These are phyloP conservation scores for Tuber indicum DNA, from an alignment of 495 filamentous ascomycete species.

Conservation along the genomic window DNA sequence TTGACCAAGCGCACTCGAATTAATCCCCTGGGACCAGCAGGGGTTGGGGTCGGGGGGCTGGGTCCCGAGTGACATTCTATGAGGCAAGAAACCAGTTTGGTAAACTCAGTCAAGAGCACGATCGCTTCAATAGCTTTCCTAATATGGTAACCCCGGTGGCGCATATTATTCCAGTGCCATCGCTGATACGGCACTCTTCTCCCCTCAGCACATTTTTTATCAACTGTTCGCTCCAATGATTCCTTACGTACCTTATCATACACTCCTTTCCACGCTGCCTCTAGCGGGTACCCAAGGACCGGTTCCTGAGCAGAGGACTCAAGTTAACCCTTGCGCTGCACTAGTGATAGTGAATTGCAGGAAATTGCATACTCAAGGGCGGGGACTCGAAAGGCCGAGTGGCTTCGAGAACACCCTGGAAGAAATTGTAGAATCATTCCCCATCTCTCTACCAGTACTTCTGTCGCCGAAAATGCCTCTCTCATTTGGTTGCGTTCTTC, in stretches of 20 bases:
- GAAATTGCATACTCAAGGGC: background rate
- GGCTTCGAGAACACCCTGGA: background rate
- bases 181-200: background rate
- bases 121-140: background rate
- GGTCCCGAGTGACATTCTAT: background rate
- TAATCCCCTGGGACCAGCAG: background rate
- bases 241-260: background rate
- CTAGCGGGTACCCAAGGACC: background rate
- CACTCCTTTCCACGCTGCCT: background rate
- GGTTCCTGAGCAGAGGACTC: background rate
- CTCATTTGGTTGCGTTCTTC: background rate
- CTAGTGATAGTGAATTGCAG: background rate
- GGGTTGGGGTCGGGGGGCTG: background rate
- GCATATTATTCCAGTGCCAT: background rate
- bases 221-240: background rate
- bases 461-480: background rate
- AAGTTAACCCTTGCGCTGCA: background rate
- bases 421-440: background rate
- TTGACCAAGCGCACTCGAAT: background rate
- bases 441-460: background rate
- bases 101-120: background rate
- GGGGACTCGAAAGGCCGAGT: background rate
- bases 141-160: background rate
- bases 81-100: background rate
- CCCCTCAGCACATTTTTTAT: background rate